These are phyloP conservation scores for Beauveria sp. DNA, from an alignment of 2,329 filamentous ascomycete species.

Conservation along the genomic window DNA sequence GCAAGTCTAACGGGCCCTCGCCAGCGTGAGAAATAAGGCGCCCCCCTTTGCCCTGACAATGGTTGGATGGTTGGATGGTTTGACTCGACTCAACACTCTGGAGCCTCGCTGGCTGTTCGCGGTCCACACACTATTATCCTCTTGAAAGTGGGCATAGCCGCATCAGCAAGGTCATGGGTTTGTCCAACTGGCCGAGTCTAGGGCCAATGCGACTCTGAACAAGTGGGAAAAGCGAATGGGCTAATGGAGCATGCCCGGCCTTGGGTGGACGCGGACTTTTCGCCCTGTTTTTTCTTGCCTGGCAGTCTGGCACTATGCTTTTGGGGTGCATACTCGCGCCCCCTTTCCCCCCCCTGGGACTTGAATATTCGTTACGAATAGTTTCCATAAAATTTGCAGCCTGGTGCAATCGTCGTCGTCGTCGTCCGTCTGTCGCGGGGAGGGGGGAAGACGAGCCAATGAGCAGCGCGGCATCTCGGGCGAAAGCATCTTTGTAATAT, in stretches of 20 bases:
- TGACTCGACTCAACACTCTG: background rate
- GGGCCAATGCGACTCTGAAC: background rate
- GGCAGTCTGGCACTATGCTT: no score
- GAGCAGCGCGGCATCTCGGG: background rate
- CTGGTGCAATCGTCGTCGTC: background rate
- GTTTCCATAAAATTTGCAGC: conserved; percentile 3
- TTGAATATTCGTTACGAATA: conserved; percentile 4
- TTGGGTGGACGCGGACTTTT: background rate
- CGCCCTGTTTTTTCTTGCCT: background rate
- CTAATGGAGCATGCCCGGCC: no score
- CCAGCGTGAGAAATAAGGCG: background rate
- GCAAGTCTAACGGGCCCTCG: conserved; percentile 4
- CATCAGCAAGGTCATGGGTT: conserved; percentile 4
- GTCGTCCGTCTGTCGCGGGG: background rate
- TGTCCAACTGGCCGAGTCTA: no score
- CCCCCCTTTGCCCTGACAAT: background rate
- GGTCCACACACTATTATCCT: conserved; percentile 4
- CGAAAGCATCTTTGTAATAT: background rate
- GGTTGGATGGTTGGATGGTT: background rate
- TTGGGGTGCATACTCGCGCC: no score
- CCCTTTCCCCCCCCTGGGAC: background rate
- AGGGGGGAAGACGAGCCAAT: background rate
- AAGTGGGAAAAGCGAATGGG: background rate
- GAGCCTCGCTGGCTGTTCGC: background rate
- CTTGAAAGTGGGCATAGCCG: background rate